These are phyloP conservation scores for Cladosporium sp. DNA, from an alignment of 2,329 filamentous ascomycete species.

Conservation along the genomic window DNA sequence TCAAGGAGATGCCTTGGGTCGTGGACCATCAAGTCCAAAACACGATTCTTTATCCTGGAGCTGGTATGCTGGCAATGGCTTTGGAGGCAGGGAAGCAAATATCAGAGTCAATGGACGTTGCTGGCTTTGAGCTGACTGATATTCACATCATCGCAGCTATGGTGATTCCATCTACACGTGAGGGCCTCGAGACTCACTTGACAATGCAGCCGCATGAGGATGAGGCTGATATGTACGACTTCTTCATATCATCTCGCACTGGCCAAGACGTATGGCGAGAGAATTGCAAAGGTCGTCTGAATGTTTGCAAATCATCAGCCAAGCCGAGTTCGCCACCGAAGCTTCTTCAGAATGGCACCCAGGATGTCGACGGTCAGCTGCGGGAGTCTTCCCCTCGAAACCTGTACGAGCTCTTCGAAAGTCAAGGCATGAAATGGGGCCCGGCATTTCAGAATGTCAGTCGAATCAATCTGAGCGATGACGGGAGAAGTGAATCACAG, in stretches of 20 bases:
- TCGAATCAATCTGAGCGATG: not conserved
- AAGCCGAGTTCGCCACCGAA: not conserved
- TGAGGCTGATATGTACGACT: not conserved
- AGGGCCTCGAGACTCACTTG: not conserved
- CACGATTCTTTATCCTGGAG: slow-evolving; percentile 14
- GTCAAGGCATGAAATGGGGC: not conserved
- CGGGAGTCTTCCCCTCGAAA: not conserved
- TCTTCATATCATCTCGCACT: not conserved
- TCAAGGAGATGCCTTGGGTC: not conserved
- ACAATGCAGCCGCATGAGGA: not conserved
- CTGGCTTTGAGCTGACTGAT: not conserved
- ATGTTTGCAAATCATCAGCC: not conserved
- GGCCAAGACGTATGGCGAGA: not conserved
- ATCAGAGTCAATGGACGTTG: not conserved
- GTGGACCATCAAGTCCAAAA: not conserved
- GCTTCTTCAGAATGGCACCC: not conserved
- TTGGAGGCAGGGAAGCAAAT: slow-evolving; percentile 17
- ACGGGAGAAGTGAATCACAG: not conserved
- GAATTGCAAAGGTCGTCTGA: not conserved
- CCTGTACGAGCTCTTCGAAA: not conserved
- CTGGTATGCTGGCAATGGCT: slow-evolving; percentile 18
- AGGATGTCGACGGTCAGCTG: not conserved
- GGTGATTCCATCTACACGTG: not conserved
- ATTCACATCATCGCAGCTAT: not conserved
- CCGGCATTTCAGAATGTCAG: not conserved